Base-by-base conservation (phyloP, 2,329 filamentous ascomycete genomes). In the Phyllosticta citriasiana region DNA sequence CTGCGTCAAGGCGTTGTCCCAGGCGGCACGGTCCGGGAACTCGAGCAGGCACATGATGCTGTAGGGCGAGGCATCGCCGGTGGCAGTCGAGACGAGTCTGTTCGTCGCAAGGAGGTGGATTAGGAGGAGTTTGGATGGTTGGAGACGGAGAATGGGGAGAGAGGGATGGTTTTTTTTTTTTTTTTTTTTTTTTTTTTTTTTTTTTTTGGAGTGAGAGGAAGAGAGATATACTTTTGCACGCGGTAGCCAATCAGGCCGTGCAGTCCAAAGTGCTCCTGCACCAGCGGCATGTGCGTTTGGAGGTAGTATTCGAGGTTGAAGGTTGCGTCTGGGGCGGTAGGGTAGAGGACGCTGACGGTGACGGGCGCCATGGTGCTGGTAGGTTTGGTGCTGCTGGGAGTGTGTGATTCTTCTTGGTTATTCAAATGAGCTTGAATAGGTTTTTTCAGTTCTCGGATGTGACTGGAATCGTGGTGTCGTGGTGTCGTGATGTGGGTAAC, bases 251-350 rank as follows among this genome's bases (percentile, higher is more conserved):
- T 73, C 53, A 74, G 63, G 54, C 72, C 73, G 61, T 64, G 64
- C 3, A 62, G 63, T 53, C 53, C 63, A 69, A 72, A 73, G 30
- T 69, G 65, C 59, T 70, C 62, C 56, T 66, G 60, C 8, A 72
- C 73, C 54, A 75, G 63, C 1, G 72, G 72, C 73, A 74, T 74
- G 68, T 75, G 72, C 14, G 69, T 70, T 54, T 63, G 63, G 61
- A 72, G 67, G 69, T 75, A 74, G 64, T 75, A 74, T 63, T 72
- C 70, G 66, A 74, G 72, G 65, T 75, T 66, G 70, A 75, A 74
- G 26, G 68, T 70, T 60, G 67, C 66, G 51, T 71, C 72, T 57
- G 54, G 51, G 53, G 57, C 61, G 24, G 40, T 56, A 26, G 63
- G 61, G 53, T 64, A 59, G 22, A 61, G 59, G 52, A 61, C 25